Evolutionary conservation across 1,139 yeast species (phyloP), one percentile per base, ranked within the genome.

Genomic region (Kluyveromyces marxianus): DNA sequence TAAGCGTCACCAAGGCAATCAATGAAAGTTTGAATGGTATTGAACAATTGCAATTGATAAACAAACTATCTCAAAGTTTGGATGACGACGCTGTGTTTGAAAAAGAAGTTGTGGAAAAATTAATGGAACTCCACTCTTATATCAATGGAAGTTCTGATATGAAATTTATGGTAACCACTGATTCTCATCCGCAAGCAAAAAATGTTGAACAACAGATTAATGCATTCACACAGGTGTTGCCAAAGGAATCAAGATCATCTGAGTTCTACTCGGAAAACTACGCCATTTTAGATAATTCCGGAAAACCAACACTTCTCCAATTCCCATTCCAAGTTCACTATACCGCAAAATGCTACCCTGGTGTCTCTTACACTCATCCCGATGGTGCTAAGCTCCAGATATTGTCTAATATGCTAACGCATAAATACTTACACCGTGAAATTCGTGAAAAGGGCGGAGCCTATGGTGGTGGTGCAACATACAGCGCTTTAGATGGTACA

Each of bases 401-500:
- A 0, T 71, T 92, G 45, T 76, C 97, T 1, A 94, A 85, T 57
- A 65, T 92, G 47, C 67, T 90, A 54, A 82, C 96, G 0, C 90
- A 83, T 66, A 85, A 86, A 60, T 79, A 86, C 55, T 71, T 94
- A 42, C 98, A 92, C 63, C 79, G 88, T 8, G 96, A 89, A 51
- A 81, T 92, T 38, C 78, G 98, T 55, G 98, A 92, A 63, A 81
- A 92, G 57, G 96, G 96, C 50, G 98, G 98, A 46, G 98, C 98
- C 0, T 92, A 92, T 60, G 98, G 98, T 6, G 97, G 96, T 8
- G 98, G 98, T 2, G 84, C 95, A 14, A 71, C 77, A 21, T 90
- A 81, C 62, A 87, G 83, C 59, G 90, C 94, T 0, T 63, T 88
- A 29, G 89, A 86, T 46, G 97, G 97, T 0, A 62, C 82, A 2